These are phyloP conservation scores for Penicilliopsis zonata DNA, from an alignment of 495 filamentous ascomycete species.

Conservation along the genomic window DNA sequence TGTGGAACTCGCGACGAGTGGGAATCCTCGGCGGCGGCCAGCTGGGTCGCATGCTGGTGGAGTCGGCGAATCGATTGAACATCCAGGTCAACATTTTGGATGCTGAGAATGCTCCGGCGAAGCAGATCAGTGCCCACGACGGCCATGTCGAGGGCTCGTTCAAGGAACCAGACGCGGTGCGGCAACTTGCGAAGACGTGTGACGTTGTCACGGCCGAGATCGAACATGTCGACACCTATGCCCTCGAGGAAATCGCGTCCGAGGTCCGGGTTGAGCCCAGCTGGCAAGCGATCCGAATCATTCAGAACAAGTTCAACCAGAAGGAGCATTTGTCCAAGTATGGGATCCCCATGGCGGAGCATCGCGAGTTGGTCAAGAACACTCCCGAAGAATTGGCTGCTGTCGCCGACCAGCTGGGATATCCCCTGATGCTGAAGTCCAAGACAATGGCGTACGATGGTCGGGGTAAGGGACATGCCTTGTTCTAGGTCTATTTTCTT, in stretches of 20 bases:
- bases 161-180: conserved; percentile 64
- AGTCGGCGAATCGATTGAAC: conserved; percentile 77
- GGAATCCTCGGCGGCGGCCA: conserved; percentile 71
- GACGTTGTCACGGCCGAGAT: conserved; percentile 94
- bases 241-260: conserved; percentile 73
- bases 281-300: conserved; percentile 78
- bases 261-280: conserved; percentile 62
- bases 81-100: conserved; percentile 76
- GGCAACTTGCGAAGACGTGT: conserved; percentile 60
- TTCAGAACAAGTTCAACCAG: conserved; percentile 94
- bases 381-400: conserved; percentile 46
- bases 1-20: conserved; percentile 41
- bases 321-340: conserved; percentile 64
- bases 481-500: not conserved
- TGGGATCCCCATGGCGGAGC: conserved; percentile 59
- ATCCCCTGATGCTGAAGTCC: conserved; percentile 91
- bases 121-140: conserved; percentile 71
- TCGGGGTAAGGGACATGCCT: conserved; percentile 34
- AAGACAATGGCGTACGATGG: conserved; percentile 92
- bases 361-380: conserved; percentile 43
- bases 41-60: conserved; percentile 90
- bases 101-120: conserved; percentile 67
- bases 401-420: conserved; percentile 56
- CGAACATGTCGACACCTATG: conserved; percentile 88
- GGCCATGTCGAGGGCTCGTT: conserved; percentile 77